These are phyloP conservation scores for Gossypium davidsonii DNA, from an alignment of 441 rosid genomes.

Conservation along the genomic window DNA sequence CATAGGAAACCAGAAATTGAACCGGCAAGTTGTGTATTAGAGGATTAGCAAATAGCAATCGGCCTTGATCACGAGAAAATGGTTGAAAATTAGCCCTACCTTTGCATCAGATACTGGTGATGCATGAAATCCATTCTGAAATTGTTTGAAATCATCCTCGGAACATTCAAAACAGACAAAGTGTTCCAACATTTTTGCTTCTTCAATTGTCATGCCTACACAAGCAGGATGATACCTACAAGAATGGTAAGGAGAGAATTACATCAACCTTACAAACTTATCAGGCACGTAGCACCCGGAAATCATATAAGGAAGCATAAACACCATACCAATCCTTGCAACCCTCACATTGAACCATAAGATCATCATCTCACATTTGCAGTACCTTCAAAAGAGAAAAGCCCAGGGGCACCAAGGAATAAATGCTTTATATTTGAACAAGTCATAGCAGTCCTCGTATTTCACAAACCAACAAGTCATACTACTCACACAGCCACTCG, in stretches of 20 bases:
- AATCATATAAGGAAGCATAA: conserved; percentile 1
- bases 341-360: conserved; percentile 64
- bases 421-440: neutral
- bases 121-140: conserved; percentile 41
- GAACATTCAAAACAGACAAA: conserved; percentile 52
- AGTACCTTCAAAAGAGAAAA: conserved; percentile 34
- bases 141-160: conserved; percentile 35
- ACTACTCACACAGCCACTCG: conserved; percentile 54
- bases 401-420: conserved; percentile 1
- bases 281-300: neutral
- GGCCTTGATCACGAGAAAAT: conserved; percentile 1
- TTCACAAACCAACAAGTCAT: conserved; percentile 1
- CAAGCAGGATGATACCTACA: conserved; percentile 62
- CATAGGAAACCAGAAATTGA: neutral
- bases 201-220: conserved; percentile 57
- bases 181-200: conserved; percentile 51
- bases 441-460: neutral
- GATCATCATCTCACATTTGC: conserved; percentile 63
- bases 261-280: conserved; percentile 5
- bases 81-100: conserved; percentile 26
- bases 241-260: conserved; percentile 22
- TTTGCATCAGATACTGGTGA: conserved; percentile 33
- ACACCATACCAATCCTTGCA: conserved; percentile 56
- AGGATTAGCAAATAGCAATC: neutral
- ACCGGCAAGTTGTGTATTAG: neutral